Evolutionary conservation across 306 rosid genomes (phyloP), one percentile per base, ranked within the genome.

Genomic region (Purshia tridentata): DNA sequence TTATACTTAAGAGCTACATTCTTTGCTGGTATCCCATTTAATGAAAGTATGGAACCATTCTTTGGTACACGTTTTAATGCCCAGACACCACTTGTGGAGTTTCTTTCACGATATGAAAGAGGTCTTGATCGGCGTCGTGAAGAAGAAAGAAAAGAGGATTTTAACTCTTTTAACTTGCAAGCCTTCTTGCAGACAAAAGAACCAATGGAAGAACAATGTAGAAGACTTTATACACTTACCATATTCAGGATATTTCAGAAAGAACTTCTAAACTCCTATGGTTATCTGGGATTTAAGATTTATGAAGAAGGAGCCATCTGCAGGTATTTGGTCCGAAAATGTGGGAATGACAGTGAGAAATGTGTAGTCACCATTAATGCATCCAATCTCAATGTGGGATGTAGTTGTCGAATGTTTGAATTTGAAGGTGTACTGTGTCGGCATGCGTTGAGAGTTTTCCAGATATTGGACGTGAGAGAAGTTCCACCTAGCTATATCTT

Each of bases 341-440:
- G 88, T 29, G 98, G 89, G 80, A 88, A 85, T 39, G 96, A 94
- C 67, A 83, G 61, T 42, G 97, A 91, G 80, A 91, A 88, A 80
- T 84, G 82, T 72, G 72, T 90, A 3, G 96, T 94, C 40, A 89
- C 92, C 20, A 81, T 85, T 70, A 74, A 72, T 79, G 84, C 89
- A 57, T 70, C 96, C 67, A 81, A 83, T 74, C 79, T 88, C 69
- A 83, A 69, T 22, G 81, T 83, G 62, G 72, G 81, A 53, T 94
- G 98, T 71, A 91, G 95, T 86, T 94, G 98, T 67, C 96, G 77
- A 84, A 94, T 94, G 98, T 94, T 91, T 82, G 97, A 94, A 79
- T 88, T 84, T 10, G 98, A 94, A 83, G 98, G 98, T 22, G 77
- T 94, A 73, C 90, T 91, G 67, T 94, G 98, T 70, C 86, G 98